A percentile compares a stretch with the other conserved stretches of the same genome.
These are phyloP conservation scores for Durio zibethinus DNA, from an alignment of 345 rosid genomes.

Conservation along the genomic window DNA sequence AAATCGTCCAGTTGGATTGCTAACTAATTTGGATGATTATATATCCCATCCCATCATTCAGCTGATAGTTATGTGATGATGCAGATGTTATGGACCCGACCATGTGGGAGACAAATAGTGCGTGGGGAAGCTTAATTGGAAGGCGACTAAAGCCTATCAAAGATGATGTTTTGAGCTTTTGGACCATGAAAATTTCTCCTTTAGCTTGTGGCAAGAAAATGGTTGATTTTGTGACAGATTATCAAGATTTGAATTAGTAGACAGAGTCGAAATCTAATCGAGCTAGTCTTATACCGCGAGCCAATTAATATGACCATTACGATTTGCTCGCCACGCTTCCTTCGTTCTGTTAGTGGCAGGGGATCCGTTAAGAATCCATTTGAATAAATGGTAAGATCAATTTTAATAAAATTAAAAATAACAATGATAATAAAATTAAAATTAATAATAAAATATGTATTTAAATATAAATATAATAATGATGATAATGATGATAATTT, in stretches of 20 bases:
- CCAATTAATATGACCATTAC: neutral
- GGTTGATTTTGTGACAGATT: neutral
- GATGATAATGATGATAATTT: no score
- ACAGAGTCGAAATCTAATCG: neutral
- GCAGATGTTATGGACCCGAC: conserved; percentile 9
- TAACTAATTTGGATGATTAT: neutral
- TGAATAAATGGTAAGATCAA: no score
- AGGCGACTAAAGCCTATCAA: neutral
- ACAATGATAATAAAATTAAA: no score
- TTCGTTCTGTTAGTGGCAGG: neutral
- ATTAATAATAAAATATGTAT: no score
- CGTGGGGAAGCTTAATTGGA: neutral
- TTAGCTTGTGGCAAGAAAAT: neutral
- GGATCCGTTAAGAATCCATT: no score
- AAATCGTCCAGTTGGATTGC: neutral
- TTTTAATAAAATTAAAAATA: no score
- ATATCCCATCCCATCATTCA: neutral
- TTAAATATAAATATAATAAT: no score
- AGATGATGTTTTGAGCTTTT: neutral
- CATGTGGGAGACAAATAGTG: conserved; percentile 7
- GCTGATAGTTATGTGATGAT: neutral
- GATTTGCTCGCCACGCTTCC: neutral
- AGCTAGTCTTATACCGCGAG: neutral
- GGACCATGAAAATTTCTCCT: neutral
- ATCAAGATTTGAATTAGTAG: neutral